Evolutionary conservation across 306 rosid genomes (phyloP), one percentile per base, ranked within the genome.

Genomic region (Glycine tomentella): DNA sequence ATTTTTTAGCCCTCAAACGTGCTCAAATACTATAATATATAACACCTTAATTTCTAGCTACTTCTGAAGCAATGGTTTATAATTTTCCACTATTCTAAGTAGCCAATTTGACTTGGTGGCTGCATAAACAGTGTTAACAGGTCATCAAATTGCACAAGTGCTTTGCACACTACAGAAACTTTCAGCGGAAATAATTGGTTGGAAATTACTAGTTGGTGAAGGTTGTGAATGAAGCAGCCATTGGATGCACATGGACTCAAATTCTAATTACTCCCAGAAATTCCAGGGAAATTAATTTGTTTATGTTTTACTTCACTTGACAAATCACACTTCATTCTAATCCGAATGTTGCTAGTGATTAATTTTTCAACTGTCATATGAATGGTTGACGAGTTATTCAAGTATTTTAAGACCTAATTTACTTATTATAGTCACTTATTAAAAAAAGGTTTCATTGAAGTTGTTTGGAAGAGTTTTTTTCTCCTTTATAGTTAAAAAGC

Each of bases 221-320:
- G 52, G 79, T 63, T 50, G 73, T 58, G 58, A 72, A 63, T 34
- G 52, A 44, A 72, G 78, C 83, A 64, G 44, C 63, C 62, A 72
- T 55, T 70, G 62, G 53, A 2, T 48, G 79, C 86, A 83, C 83
- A 72, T 83, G 86, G 76, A 15, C n/a, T 13, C 15, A 45, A 51
- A n/a, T 83, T 71, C 46, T 70, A 71, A 14, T 62, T 65, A 50
- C 40, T 16, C 17, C 20, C 8, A 53, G 13, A 16, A 16, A 42
- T 44, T 34, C 13, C 12, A 42, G 33, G 10, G 4, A 2, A 59
- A 13, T n/a, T 10, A 10, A 1, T 65, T 38, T 65, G 14, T 6
- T 65, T 65, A 34, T 36, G 34, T 36, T 36, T n/a, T 49, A 11
- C 44, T 70, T 74, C 33, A 11, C 48, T 63, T 63, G 31, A 34